Percentiles rank a stretch among this genome's conserved stretches.
phyloP scores from a whole-genome alignment of 805 yeast genomes.

The Kluyveromyces nonfermentans region DNA sequence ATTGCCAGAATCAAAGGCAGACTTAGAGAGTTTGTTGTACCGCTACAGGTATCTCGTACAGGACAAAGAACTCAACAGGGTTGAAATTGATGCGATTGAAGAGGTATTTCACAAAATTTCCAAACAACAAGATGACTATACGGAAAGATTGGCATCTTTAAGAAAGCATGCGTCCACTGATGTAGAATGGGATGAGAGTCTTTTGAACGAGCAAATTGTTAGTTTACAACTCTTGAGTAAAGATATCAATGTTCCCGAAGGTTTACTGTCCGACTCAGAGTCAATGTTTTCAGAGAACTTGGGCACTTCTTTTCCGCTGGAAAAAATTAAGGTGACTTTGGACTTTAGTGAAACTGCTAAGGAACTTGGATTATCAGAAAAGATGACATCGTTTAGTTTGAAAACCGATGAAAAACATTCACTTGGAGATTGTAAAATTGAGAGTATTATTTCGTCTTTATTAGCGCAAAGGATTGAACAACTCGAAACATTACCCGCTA shows the following conservation, averaged over 20 bases:
- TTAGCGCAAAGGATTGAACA: slow-evolving; percentile 50
- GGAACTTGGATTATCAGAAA: slow-evolving; percentile 24
- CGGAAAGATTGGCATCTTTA: slow-evolving; percentile 21
- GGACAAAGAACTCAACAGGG: slow-evolving; percentile 16
- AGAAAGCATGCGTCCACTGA: slow-evolving; percentile 16
- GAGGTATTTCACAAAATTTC: slow-evolving; percentile 34
- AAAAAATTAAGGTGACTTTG: slow-evolving; percentile 20
- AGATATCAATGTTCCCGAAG: slow-evolving; percentile 55
- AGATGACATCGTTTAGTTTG: slow-evolving; percentile 15
- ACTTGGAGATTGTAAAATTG: slow-evolving; percentile 44
- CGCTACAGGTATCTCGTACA: slow-evolving; percentile 26
- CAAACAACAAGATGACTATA: slow-evolving; percentile 32
- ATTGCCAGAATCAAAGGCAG: slow-evolving; percentile 17
- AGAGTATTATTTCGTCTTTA: slow-evolving; percentile 43
- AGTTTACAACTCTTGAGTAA: slow-evolving; percentile 57
- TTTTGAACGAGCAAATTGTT: slow-evolving; percentile 49
- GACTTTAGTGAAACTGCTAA: slow-evolving; percentile 26
- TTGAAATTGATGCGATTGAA: slow-evolving; percentile 39
- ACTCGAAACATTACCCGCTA: slow-evolving; percentile 59
- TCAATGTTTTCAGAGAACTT: background rate
- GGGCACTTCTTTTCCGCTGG: background rate
- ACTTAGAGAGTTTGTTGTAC: slow-evolving; percentile 24
- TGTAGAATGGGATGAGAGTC: slow-evolving; percentile 33
- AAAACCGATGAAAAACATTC: slow-evolving; percentile 28
- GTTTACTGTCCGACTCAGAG: slow-evolving; percentile 32